Conservation (phyloP, 306 rosid genomes). For the Adenanthera pavonina region DNA sequence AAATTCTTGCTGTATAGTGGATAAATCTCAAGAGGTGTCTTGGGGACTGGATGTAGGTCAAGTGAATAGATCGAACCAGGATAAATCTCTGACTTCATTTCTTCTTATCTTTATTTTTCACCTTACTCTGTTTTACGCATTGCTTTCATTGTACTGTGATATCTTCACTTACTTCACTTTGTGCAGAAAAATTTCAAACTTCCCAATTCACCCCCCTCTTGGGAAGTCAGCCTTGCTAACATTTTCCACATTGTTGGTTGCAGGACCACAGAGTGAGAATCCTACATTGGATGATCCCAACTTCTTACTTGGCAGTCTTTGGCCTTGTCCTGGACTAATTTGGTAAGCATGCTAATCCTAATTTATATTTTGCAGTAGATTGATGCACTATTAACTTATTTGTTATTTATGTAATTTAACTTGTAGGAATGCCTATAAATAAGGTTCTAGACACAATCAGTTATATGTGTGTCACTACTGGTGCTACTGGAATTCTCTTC, state of each 20-base stretch:
- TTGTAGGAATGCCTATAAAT: conserved; percentile 82
- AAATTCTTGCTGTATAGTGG: too few relatives aligned
- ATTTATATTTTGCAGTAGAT: neutral
- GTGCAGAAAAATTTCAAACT: too few relatives aligned
- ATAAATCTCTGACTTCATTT: too few relatives aligned
- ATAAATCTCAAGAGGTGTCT: too few relatives aligned
- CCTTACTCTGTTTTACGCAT: too few relatives aligned
- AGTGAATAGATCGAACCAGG: too few relatives aligned
- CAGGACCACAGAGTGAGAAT: conserved; percentile 85
- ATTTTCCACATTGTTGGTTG: conserved; percentile 34
- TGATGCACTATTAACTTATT: neutral
- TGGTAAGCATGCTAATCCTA: conserved; percentile 48
- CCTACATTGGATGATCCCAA: conserved; percentile 76
- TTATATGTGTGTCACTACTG: conserved; percentile 87
- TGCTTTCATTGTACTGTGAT: too few relatives aligned
- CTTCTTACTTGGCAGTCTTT: conserved; percentile 60
- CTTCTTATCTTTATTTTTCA: too few relatives aligned
- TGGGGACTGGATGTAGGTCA: too few relatives aligned
- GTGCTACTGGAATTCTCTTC: conserved; percentile 81
- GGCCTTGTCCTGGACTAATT: conserved; percentile 70
- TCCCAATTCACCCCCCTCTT: too few relatives aligned
- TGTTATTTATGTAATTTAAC: neutral
- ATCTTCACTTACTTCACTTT: too few relatives aligned
- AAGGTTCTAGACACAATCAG: conserved; percentile 88
- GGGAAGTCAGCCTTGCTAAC: too few relatives aligned